Base-by-base conservation (phyloP, 2,329 filamentous ascomycete species). In the Paecilomyces variotii region DNA sequence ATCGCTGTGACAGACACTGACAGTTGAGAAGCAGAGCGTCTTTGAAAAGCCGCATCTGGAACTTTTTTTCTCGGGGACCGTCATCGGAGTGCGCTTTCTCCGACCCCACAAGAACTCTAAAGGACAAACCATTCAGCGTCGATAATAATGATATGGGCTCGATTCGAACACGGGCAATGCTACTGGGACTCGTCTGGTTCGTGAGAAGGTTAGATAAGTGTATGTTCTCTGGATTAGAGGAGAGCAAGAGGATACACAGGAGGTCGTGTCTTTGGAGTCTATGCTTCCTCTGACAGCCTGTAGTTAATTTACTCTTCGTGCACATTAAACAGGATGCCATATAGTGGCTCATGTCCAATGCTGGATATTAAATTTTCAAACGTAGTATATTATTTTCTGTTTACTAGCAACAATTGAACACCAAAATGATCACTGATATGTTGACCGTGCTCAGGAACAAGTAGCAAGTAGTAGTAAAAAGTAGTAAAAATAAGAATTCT, bases 21-120 rank as follows among this genome's bases (percentile, higher is more conserved):
- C 27, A 59, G 61, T 61, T 61, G 57, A 24, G 27, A 12, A 27
- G 9, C n/a, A 30, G 32, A 26, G 14, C 9, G 57, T 58, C 62
- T n/a, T 45, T 60, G 56, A 58, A 63, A 61, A 61, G 63, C 56
- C 58, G 54, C 60, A 55, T 56, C 57, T 57, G 58, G 60, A 58
- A 60, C 56, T 59, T 58, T 62, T 60, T 59, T 60, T 57, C 58
- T 55, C 25, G 49, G 39, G 30, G 54, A 56, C 59, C 56, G 61
- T 52, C 39, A 30, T 51, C 55, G 28, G 57, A 53, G 39, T 27
- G 39, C 34, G 55, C 49, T 61, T 61, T 61, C 57, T 61, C 59
- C 61, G 57, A 58, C 59, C 61, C 61, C 61, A 57, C 60, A 53
- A 53, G 39, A 45, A 45, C 39, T 45, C 39, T 45, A 45, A 45